phyloP scores from a whole-genome alignment of 1,284 basidiomycete genomes.

The Meira miltonrushii region DNA sequence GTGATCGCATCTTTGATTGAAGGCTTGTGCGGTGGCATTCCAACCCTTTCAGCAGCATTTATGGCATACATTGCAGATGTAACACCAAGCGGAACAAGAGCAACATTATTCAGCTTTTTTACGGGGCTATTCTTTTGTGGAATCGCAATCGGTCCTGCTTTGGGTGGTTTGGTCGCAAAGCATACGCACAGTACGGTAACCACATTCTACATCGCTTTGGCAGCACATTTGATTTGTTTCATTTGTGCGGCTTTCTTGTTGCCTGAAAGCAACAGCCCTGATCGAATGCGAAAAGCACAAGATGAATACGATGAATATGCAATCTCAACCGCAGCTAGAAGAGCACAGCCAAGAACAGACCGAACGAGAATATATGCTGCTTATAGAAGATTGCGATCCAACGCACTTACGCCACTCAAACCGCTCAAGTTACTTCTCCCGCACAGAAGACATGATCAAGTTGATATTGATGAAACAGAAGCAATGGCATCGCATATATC shows the following conservation, averaged over 20 bases:
- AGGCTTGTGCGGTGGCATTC: conserved; percentile 79
- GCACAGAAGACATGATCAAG: conserved; percentile 20
- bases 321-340: conserved; percentile 3
- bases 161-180: conserved; percentile 44
- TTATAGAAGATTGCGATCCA: background rate
- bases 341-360: background rate
- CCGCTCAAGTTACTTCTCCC: conserved; percentile 40
- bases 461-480: conserved; percentile 6
- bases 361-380: background rate
- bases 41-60: conserved; percentile 69
- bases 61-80: conserved; percentile 66
- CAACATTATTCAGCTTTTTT: conserved; percentile 40
- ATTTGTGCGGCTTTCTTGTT: conserved; percentile 30
- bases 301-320: conserved; percentile 24
- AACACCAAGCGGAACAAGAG: conserved; percentile 40
- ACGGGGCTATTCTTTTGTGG: conserved; percentile 43
- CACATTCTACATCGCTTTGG: conserved; percentile 36
- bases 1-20: conserved; percentile 74
- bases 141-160: conserved; percentile 38
- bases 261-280: conserved; percentile 41
- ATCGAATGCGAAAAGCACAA: conserved; percentile 22
- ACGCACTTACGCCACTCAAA: conserved; percentile 22
- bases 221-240: conserved; percentile 32
- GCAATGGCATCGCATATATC: conserved; percentile 38
- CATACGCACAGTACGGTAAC: conserved; percentile 29